Base-by-base conservation (phyloP, 495 filamentous ascomycete genomes). In the Aspergillus olivimuriae region DNA sequence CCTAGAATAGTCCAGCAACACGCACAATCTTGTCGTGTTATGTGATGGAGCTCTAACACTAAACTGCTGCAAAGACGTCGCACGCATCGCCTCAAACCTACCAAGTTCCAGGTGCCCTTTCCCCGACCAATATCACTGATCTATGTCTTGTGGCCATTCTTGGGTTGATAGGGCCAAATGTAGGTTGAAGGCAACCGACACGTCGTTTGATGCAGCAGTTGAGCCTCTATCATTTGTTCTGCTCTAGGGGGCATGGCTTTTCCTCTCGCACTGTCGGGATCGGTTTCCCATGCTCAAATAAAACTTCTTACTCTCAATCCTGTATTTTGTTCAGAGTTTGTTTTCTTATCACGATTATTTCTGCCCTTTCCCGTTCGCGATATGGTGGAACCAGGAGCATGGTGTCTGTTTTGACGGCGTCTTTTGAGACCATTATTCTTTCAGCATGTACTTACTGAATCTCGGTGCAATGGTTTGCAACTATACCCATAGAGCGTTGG, bases 231-330 rank as follows among this genome's bases (percentile, higher is more conserved):
- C 44, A 39, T 41, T 21, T 22, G 28, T 33, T 52, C 47, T 56
- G 46, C 49, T 56, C 55, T 53, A 48, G 52, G 34, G 16, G 50
- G 50, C 52, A 63, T 63, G 54, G 36, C 57, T 63, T 60, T 63
- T 60, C 54, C 54, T 56, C 50, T 52, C 50, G 50, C 39, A 18
- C 45, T 16, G 33, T 44, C 53, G 49, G 38, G 53, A 57, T 56
- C 52, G 55, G 53, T 53, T 57, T 57, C 50, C 51, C 50, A 53
- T 57, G 50, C 45, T 39, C 33, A 50, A 47, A 38, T 47, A 21
- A 37, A 38, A 23, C 11, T 28, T 44, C 16, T 45, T 11, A 23
- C 31, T 43, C 39, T 47, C 20, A 15, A 16, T 34, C 23, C 28
- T 42, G 36, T 39, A 17, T 2, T 12, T 19, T 44, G 23, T 17